Conservation (phyloP, 441 rosid genomes). For the Omphalea diandra region DNA sequence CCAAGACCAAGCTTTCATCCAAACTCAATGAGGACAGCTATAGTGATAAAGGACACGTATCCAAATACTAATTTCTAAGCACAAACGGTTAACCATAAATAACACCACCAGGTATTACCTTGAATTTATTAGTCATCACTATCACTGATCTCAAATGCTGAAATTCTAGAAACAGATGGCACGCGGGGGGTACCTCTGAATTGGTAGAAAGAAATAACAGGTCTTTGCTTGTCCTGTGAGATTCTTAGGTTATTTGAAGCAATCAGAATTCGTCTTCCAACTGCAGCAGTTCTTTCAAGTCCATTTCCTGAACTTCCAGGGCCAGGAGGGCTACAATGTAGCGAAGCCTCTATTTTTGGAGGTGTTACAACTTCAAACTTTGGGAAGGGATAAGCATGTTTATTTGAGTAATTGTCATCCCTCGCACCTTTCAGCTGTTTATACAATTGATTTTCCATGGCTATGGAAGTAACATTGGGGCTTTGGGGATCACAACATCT, state of each 20-base stretch:
- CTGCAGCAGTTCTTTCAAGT: slow-evolving; percentile 17
- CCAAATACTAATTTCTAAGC: too few species aligned
- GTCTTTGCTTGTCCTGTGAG: slow-evolving; percentile 32
- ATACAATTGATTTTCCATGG: slow-evolving; percentile 16
- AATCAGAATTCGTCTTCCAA: slow-evolving; percentile 48
- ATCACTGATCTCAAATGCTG: slow-evolving; percentile 54
- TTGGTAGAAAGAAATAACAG: slow-evolving; percentile 34
- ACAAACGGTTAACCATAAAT: too few species aligned
- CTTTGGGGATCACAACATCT: slow-evolving; percentile 12
- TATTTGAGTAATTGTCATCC: slow-evolving; percentile 1
- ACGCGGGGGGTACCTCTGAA: slow-evolving; percentile 25
- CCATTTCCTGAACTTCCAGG: slow-evolving; percentile 17
- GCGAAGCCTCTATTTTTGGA: slow-evolving; percentile 6
- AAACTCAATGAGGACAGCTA: too few species aligned
- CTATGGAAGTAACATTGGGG: slow-evolving; percentile 8
- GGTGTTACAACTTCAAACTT: slow-evolving; percentile 18
- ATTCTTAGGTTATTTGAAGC: slow-evolving; percentile 47
- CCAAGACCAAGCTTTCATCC: too few species aligned
- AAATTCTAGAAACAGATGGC: slow-evolving; percentile 32
- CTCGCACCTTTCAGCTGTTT: slow-evolving; percentile 14
- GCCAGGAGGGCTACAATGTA: slow-evolving; percentile 1
- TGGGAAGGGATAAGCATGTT: not conserved
- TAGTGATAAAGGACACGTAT: too few species aligned
- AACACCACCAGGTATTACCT: too few species aligned
- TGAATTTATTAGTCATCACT: slow-evolving; percentile 37